Evolutionary conservation across 2,329 filamentous ascomycete genomes (phyloP).

Genomic region (Epicoccum sorghinum): DNA sequence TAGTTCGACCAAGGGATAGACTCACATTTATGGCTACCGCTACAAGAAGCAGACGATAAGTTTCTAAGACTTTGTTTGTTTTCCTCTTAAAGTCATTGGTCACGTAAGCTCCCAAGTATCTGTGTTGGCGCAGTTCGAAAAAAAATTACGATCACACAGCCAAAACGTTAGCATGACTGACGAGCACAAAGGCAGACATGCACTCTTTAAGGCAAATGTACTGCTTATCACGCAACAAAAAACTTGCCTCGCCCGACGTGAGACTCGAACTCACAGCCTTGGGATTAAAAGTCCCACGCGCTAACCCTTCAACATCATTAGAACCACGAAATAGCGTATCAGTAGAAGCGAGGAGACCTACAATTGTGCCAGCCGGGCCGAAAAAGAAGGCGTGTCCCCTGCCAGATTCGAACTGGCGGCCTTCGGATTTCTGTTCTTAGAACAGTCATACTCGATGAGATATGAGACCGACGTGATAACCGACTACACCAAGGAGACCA

Average conservation of each 20-base stretch:
- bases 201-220: too few relatives aligned
- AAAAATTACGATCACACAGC: too few relatives aligned
- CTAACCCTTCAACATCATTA: slow-evolving; percentile 11
- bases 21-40: too few relatives aligned
- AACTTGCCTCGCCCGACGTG: slow-evolving; percentile 13
- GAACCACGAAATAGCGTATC: neutral
- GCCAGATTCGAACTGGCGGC: slow-evolving; percentile 47
- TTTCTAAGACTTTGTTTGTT: too few relatives aligned
- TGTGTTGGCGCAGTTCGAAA: too few relatives aligned
- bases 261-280: slow-evolving; percentile 29
- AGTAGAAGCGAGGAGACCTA: neutral
- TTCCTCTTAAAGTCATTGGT: too few relatives aligned
- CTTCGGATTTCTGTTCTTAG: slow-evolving; percentile 39
- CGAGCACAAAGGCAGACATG: too few relatives aligned
- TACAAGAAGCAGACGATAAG: too few relatives aligned
- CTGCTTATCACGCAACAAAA: neutral
- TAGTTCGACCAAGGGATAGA: too few relatives aligned
- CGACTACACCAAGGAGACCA: slow-evolving; percentile 45
- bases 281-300: slow-evolving; percentile 34
- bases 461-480: slow-evolving; percentile 49
- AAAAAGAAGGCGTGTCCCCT: slow-evolving; percentile 24
- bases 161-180: too few relatives aligned
- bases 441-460: slow-evolving; percentile 36
- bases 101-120: too few relatives aligned
- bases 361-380: slow-evolving; percentile 30